Conservation (phyloP, 1,139 yeast genomes). For the Trichomonascaceae sp. region DNA sequence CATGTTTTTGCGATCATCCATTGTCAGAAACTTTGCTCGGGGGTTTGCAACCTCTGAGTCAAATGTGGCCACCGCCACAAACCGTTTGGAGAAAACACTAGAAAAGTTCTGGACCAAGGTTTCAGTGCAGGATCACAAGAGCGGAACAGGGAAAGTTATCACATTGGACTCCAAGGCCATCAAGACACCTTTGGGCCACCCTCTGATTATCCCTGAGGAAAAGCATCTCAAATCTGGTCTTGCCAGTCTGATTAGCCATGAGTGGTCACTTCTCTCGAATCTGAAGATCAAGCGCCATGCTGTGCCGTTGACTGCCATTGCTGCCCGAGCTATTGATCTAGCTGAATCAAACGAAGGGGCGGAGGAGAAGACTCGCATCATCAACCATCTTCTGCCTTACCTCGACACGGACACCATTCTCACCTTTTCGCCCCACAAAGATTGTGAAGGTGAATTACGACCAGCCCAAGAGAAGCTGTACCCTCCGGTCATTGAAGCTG, state of each 20-base stretch:
- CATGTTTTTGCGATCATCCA: too few species aligned
- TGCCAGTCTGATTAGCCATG: constrained; percentile 70
- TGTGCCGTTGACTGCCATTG: constrained; percentile 76
- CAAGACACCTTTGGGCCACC: constrained; percentile 74
- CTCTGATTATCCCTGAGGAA: constrained; percentile 46
- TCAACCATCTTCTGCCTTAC: constrained; percentile 46
- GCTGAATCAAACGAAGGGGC: constrained; percentile 12
- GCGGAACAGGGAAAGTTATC: constrained; percentile 31
- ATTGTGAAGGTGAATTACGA: constrained; percentile 74
- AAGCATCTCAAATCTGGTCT: constrained; percentile 33
- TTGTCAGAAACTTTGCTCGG: constrained; percentile 1
- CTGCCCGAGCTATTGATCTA: constrained; percentile 70
- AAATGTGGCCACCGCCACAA: constrained; percentile 39
- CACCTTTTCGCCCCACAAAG: constrained; percentile 69
- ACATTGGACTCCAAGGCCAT: constrained; percentile 64
- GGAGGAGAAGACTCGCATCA: constrained; percentile 15
- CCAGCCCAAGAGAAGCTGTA: constrained; percentile 63
- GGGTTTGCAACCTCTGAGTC: constrained; percentile 10
- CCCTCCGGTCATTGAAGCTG: constrained; percentile 56
- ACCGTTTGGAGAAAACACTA: constrained; percentile 56
- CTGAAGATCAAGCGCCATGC: constrained; percentile 66
- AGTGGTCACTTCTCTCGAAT: constrained; percentile 70
- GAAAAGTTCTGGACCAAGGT: constrained; percentile 82
- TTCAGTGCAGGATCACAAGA: constrained; percentile 26
- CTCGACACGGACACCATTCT: constrained; percentile 88